Evolutionary conservation across 495 filamentous ascomycete genomes (phyloP).

Genomic region (Wilcoxina mikolae): DNA sequence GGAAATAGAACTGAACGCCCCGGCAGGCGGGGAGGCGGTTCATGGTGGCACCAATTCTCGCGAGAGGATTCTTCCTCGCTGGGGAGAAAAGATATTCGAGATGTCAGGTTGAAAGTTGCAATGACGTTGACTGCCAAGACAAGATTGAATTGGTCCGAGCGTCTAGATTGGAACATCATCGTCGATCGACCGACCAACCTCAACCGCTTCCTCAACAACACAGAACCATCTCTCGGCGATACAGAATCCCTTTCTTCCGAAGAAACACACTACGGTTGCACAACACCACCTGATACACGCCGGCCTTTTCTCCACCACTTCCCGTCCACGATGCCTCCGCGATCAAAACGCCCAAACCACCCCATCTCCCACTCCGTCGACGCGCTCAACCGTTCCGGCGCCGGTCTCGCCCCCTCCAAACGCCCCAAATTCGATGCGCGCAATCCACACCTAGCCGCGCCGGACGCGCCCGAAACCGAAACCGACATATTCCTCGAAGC

Average conservation of each 20-base stretch:
- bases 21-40: not conserved
- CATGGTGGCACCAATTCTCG: not conserved
- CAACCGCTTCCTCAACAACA: too few species aligned
- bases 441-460: constrained; percentile 78
- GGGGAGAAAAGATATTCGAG: too few species aligned
- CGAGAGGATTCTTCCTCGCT: too few species aligned
- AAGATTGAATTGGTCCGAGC: too few species aligned
- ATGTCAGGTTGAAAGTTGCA: too few species aligned
- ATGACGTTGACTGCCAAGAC: too few species aligned
- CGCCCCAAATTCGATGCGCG: constrained; percentile 78
- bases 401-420: constrained; percentile 43
- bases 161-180: too few species aligned
- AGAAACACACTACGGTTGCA: too few species aligned
- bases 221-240: too few species aligned
- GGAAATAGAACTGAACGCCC: not conserved
- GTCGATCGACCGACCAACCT: too few species aligned
- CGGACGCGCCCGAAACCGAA: constrained; percentile 40
- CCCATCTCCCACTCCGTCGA: constrained; percentile 59
- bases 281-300: too few species aligned
- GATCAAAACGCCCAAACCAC: constrained; percentile 62
- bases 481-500: constrained; percentile 64
- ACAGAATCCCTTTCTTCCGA: too few species aligned
- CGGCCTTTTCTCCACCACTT: not conserved
- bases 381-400: constrained; percentile 50
- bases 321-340: constrained; percentile 20